phyloP scores from a whole-genome alignment of 2,329 filamentous ascomycete genomes.

The Pseudogymnoascus sp. region DNA sequence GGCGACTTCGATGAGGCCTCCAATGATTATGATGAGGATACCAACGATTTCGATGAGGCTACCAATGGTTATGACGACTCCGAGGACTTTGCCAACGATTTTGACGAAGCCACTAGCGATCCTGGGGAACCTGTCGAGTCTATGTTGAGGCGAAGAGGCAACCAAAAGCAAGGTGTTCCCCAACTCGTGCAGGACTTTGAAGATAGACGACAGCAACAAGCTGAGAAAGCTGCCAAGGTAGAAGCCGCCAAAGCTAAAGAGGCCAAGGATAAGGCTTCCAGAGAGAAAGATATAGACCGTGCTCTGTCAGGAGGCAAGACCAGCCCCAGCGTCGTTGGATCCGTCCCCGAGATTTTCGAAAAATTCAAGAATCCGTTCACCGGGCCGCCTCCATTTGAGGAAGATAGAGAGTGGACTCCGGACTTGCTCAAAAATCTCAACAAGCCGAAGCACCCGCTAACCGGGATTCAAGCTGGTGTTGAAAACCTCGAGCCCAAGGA shows the following conservation, averaged over 20 bases:
- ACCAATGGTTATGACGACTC: no score
- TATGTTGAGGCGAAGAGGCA: neutral
- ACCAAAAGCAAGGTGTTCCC: neutral
- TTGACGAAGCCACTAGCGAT: no score
- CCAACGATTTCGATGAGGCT: no score
- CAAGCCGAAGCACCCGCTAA: neutral
- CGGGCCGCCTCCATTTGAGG: neutral
- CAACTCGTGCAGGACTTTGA: neutral
- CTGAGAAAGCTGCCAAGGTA: neutral
- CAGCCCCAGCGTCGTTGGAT: neutral
- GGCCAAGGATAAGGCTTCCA: neutral
- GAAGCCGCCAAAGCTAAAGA: neutral
- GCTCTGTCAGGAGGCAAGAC: neutral
- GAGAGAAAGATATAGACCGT: neutral
- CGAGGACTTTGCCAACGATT: no score
- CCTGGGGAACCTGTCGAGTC: neutral
- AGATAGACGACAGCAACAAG: neutral
- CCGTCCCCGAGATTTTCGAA: neutral
- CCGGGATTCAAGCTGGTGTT: neutral
- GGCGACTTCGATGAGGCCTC: no score
- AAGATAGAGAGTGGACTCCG: neutral
- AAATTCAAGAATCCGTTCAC: neutral
- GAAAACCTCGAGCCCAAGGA: neutral
- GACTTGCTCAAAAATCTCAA: neutral
- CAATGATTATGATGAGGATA: no score